Base-by-base conservation (phyloP, 2,329 filamentous ascomycete genomes). In the Nigrograna mackinnonii region DNA sequence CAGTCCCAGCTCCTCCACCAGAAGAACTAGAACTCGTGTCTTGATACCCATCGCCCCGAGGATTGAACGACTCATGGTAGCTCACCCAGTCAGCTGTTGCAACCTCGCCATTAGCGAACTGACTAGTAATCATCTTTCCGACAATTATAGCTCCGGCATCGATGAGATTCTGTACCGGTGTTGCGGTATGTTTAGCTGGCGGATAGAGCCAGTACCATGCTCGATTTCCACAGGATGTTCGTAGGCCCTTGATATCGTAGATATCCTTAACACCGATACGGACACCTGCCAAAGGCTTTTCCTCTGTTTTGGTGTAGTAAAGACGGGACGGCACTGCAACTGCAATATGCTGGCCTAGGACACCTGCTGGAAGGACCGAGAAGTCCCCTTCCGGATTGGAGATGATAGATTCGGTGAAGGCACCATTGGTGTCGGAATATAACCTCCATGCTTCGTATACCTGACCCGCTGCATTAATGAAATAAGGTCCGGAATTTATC, bases 211-310 rank as follows among this genome's bases (percentile, higher is more conserved):
- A 66, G 17, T 75, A 76, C 72, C 78, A 86, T 2, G 82, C 77
- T 22, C 79, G 69, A 41, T 82, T 85, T 0, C 83, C 84, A 22
- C 78, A 71, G 1, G 73, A 73, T 0, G 79, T 84, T 11, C 73
- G 72, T 0, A 84, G 61, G 2, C 84, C 84, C 17, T 75, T 72
- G 28, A 85, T 62, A 47, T 83, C 72, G 53, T 75, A 82, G 35
- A 84, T 80, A 50, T 86, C 84, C 58, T 86, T 87, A 41, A 86
- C 72, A 1, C 76, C 82, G 1, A 86, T 60, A 14, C 83, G 74
- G 3, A 84, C 75, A 14, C 84, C 83, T 4, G 80, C 78, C 0
- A 86, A 69, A 1, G 82, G 82, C 54, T 80, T 76, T n/a, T 73
- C 68, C 0, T 62, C 54, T 0, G 77, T 79, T 34, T 71, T 75